A percentile compares a stretch with the other conserved stretches of the same genome.
Conservation (phyloP, 345 rosid genomes). For the Melastoma malabathricum region DNA sequence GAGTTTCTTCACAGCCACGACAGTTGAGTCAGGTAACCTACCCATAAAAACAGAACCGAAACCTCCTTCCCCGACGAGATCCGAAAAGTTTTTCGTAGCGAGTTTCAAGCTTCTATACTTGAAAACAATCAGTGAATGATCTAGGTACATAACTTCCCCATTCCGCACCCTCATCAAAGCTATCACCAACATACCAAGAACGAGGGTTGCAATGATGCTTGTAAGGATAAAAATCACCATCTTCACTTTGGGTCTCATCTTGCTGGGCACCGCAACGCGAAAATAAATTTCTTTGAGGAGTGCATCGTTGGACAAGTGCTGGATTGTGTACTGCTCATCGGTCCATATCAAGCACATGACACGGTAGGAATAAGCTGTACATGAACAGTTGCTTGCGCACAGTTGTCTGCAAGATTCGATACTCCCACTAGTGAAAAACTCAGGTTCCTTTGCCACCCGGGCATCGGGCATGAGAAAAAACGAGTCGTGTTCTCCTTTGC, state of each 20-base stretch:
- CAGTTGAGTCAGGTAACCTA: conserved; percentile 5
- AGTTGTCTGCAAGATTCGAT: conserved; percentile 6
- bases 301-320: background rate
- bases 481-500: conserved; percentile 1
- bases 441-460: background rate
- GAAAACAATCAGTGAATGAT: conserved; percentile 1
- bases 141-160: background rate
- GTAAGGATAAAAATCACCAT: background rate
- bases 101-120: conserved; percentile 4
- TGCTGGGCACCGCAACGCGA: background rate
- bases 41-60: conserved; percentile 19
- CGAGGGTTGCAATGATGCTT: background rate
- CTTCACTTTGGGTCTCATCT: background rate
- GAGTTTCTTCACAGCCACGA: conserved; percentile 18
- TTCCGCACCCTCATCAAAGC: background rate
- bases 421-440: conserved; percentile 1
- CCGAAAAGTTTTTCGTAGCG: conserved; percentile 9
- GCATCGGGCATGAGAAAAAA: conserved; percentile 1
- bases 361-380: conserved; percentile 18
- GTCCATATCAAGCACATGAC: conserved; percentile 11
- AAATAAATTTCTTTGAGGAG: background rate
- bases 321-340: conserved; percentile 1
- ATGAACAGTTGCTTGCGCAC: conserved; percentile 20
- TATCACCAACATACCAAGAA: background rate
- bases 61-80: conserved; percentile 18